Evolutionary conservation across 306 rosid genomes (phyloP).

Genomic region (Vachellia collinsii): DNA sequence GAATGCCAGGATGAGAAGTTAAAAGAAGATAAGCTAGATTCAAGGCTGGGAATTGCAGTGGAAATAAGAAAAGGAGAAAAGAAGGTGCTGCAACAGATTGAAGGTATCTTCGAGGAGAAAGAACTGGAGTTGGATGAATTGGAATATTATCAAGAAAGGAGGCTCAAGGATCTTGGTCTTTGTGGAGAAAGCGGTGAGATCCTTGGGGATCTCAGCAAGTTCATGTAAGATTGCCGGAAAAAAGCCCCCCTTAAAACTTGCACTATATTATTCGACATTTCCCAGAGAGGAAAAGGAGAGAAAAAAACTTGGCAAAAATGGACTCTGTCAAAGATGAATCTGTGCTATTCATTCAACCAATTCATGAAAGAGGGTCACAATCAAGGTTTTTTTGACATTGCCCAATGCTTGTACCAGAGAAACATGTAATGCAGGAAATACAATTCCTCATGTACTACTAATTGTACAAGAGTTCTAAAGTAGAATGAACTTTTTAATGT

Average conservation of each 20-base stretch:
- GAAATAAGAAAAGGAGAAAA: slow-evolving; percentile 92
- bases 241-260: slow-evolving; percentile 1
- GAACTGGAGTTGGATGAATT: slow-evolving; percentile 64
- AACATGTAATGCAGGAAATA: slow-evolving; percentile 1
- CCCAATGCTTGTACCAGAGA: not conserved
- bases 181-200: slow-evolving; percentile 83
- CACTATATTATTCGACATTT: not conserved
- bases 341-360: not conserved
- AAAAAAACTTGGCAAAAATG: slow-evolving; percentile 6
- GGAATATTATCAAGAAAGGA: slow-evolving; percentile 89
- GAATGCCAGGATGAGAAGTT: slow-evolving; percentile 75
- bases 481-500: not conserved
- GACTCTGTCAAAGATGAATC: slow-evolving; percentile 11
- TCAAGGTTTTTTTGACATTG: slow-evolving; percentile 9
- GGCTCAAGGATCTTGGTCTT: slow-evolving; percentile 98
- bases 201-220: slow-evolving; percentile 66
- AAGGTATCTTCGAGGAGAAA: slow-evolving; percentile 66
- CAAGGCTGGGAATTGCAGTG: slow-evolving; percentile 79
- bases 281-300: slow-evolving; percentile 4
- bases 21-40: slow-evolving; percentile 58
- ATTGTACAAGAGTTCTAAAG: not conserved
- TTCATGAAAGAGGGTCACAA: slow-evolving; percentile 16
- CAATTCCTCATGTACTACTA: not conserved
- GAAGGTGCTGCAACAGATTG: slow-evolving; percentile 76
- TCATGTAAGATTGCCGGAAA: slow-evolving; percentile 37